Evolutionary conservation across 805 yeast species (phyloP), one percentile per base, ranked within the genome.

Genomic region (Kazachstania martiniae): DNA sequence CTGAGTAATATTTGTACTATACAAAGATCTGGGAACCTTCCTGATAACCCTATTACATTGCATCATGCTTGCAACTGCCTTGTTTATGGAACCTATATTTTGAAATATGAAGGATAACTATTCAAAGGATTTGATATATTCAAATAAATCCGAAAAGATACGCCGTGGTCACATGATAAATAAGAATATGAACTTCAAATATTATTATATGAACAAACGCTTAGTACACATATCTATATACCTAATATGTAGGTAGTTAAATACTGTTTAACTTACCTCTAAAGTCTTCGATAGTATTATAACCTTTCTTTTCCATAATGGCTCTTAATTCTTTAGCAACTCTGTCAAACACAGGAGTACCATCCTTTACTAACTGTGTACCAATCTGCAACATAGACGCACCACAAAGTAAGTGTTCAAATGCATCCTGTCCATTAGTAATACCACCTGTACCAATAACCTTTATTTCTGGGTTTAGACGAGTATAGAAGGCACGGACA

Each of bases 381-480:
- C 58, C 56, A 22, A 52, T 43, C 35, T 52, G 58, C 22, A 52
- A 31, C 54, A 51, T 45, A 4, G 55, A 37, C 9, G 58, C 56
- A 36, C 56, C 55, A 38, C 58, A 52, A 21, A 52, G 29, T 18
- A 52, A 27, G 36, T 52, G 56, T 35, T 52, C 58, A 26, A 49
- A 52, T 1, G 55, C 58, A 36, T 52, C 58, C 25, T 43, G 46
- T 16, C 58, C 58, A 8, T 47, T 41, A 28, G 27, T 40, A 22
- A 52, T 51, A 26, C 58, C 56, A 27, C 58, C 58, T 8, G 56
- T 52, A 27, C 58, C 58, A 21, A 52, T 44, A 13, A 52, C 36
- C 28, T 45, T 51, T 30, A 51, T 52, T 12, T 34, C 30, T 27
- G 51, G 52, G 21, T 47, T 52, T 30, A 52, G 38, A 36, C 54